phyloP scores from a whole-genome alignment of 129 eudicot species.

The Flaveria trinervia region DNA sequence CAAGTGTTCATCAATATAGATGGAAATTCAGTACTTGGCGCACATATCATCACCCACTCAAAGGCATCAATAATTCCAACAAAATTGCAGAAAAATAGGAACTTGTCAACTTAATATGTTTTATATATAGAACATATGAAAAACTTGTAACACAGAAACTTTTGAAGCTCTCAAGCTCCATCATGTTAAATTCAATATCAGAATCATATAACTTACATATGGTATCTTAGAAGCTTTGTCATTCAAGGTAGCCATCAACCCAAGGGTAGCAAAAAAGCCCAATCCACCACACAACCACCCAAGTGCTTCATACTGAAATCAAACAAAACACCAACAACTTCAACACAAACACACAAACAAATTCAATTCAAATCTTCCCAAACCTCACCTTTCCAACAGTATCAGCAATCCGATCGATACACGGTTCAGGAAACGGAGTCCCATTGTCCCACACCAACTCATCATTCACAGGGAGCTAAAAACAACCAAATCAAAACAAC shows the following conservation, averaged over 20 bases:
- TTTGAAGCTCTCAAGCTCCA: not conserved
- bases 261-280: conserved; percentile 72
- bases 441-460: conserved; percentile 97
- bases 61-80: not conserved
- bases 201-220: conserved; percentile 54
- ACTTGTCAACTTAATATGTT: not conserved
- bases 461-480: conserved; percentile 79
- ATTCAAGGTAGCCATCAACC: conserved; percentile 74
- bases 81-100: not conserved
- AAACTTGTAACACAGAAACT: not conserved
- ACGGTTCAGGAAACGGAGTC: conserved; percentile 86
- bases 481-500: not conserved
- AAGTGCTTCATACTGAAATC: conserved; percentile 87
- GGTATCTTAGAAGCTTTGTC: conserved; percentile 90
- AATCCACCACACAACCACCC: conserved; percentile 94
- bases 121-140: not conserved
- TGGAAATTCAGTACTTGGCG: not conserved
- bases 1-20: not conserved
- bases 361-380: not conserved
- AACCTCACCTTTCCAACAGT: conserved; percentile 78
- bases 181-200: conserved; percentile 10
- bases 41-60: not conserved
- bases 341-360: not conserved
- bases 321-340: conserved; percentile 11
- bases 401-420: conserved; percentile 92